Evolutionary conservation across 2,329 filamentous ascomycete species (phyloP).

Genomic region (Orbilia javanica): DNA sequence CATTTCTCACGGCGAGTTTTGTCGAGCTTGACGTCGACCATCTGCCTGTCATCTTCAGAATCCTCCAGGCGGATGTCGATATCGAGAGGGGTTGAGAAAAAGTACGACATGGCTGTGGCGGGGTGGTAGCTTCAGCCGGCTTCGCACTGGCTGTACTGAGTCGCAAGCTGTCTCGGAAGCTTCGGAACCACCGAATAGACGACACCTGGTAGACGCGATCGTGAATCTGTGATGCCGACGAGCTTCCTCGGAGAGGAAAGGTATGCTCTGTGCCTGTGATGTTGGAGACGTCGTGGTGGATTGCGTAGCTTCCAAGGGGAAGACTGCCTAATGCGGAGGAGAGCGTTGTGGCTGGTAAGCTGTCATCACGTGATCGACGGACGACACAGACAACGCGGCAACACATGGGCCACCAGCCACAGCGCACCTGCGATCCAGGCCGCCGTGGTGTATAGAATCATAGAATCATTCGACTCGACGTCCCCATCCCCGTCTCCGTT

Average conservation of each 20-base stretch:
- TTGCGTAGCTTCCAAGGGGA: slow-evolving; percentile 46
- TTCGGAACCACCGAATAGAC: not conserved
- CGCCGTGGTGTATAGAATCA: not conserved
- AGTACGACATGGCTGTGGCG: slow-evolving; percentile 82
- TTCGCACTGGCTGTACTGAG: not conserved
- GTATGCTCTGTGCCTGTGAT: not conserved
- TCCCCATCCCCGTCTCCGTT: slow-evolving; percentile 57
- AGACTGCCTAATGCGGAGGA: slow-evolving; percentile 36
- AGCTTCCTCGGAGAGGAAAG: not conserved
- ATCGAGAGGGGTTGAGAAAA: slow-evolving; percentile 97
- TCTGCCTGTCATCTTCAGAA: slow-evolving; percentile 85
- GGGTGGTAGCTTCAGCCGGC: slow-evolving; percentile 4
- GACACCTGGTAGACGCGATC: not conserved
- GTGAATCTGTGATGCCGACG: slow-evolving; percentile 5
- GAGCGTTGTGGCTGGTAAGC: slow-evolving; percentile 37
- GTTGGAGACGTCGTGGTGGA: slow-evolving; percentile 36
- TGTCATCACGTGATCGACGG: slow-evolving; percentile 20
- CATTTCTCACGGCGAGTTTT: slow-evolving; percentile 98
- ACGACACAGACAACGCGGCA: slow-evolving; percentile 28
- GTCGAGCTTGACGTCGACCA: slow-evolving; percentile 97
- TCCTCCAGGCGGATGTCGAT: slow-evolving; percentile 99
- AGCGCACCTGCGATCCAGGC: not conserved
- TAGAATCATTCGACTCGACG: not conserved
- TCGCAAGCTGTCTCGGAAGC: slow-evolving; percentile 25
- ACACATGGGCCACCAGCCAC: slow-evolving; percentile 38